phyloP scores from a whole-genome alignment of 192 early-diverging fungal species.

The Podila verticillata region DNA sequence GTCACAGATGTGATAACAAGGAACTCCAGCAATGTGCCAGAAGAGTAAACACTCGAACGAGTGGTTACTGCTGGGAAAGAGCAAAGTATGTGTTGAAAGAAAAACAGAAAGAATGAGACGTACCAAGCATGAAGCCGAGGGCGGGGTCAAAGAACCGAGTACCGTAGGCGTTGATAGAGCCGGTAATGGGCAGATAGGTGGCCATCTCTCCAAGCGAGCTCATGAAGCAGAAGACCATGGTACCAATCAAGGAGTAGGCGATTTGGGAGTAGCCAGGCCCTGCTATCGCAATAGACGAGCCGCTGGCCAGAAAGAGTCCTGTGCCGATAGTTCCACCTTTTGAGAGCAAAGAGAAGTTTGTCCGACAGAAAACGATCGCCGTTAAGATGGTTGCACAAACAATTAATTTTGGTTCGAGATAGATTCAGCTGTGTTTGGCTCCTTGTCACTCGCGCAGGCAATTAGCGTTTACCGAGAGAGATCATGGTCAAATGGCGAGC shows the following conservation, averaged over 20 bases:
- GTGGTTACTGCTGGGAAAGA: no score
- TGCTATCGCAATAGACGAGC: slow-evolving; percentile 69
- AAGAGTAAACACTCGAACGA: no score
- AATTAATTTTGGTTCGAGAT: no score
- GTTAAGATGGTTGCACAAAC: slow-evolving; percentile 45
- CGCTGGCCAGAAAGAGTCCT: slow-evolving; percentile 82
- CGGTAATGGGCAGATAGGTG: slow-evolving; percentile 79
- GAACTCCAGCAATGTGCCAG: no score
- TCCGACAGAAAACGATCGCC: slow-evolving; percentile 50
- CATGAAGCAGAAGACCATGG: slow-evolving; percentile 72
- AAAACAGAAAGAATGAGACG: not conserved
- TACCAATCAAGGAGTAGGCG: slow-evolving; percentile 57
- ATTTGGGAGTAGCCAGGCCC: slow-evolving; percentile 72
- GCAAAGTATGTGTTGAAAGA: no score
- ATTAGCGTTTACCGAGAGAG: slow-evolving; percentile 63
- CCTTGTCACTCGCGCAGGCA: no score
- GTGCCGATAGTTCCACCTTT: slow-evolving; percentile 74
- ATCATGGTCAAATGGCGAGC: slow-evolving; percentile 76
- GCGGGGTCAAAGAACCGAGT: slow-evolving; percentile 83
- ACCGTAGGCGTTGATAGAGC: slow-evolving; percentile 80
- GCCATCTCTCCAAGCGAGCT: slow-evolving; percentile 86
- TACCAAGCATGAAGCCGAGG: slow-evolving; percentile 70
- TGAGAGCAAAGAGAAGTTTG: no score
- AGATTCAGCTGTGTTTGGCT: no score
- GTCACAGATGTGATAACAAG: no score